These are phyloP conservation scores for Bauhinia variegata DNA, from an alignment of 306 rosid species.

Conservation along the genomic window DNA sequence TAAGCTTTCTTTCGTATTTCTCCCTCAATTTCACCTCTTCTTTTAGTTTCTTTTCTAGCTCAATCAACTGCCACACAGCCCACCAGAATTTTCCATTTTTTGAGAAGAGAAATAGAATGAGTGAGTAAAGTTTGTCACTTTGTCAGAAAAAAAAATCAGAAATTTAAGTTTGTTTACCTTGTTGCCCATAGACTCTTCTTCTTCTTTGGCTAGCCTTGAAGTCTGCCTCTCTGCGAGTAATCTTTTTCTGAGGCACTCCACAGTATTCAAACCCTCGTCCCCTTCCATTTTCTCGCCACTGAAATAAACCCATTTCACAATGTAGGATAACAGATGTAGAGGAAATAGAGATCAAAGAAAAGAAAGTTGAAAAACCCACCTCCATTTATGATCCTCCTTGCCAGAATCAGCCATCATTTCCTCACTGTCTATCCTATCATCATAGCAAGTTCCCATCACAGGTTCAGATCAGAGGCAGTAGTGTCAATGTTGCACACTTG, in stretches of 20 bases:
- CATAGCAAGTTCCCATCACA: conserved; percentile 37
- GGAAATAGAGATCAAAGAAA: conserved; percentile 29
- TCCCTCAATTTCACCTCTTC: conserved; percentile 65
- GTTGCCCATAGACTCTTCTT: conserved; percentile 57
- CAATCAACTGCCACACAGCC: conserved; percentile 54
- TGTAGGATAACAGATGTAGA: conserved; percentile 22
- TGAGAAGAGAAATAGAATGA: conserved; percentile 1
- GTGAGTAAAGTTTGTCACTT: conserved; percentile 36
- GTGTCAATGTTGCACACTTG: conserved; percentile 20
- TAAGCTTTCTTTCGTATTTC: conserved; percentile 74
- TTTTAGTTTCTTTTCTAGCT: conserved; percentile 60
- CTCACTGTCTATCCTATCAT: conserved; percentile 28
- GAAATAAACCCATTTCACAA: too few species aligned
- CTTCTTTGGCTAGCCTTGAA: conserved; percentile 68
- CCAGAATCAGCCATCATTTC: conserved; percentile 34
- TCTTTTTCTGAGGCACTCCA: conserved; percentile 82
- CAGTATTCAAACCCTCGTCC: conserved; percentile 59
- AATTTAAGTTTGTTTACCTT: conserved; percentile 46
- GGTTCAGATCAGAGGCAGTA: conserved; percentile 35
- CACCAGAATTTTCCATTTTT: conserved; percentile 13
- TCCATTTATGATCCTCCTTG: conserved; percentile 47
- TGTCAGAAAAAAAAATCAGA: background rate
- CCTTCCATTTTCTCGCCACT: conserved; percentile 57
- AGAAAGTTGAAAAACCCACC: conserved; percentile 45
- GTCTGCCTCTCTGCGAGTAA: conserved; percentile 88